Evolutionary conservation across 1,284 basidiomycete species (phyloP).

Genomic region (Cutaneotrichosporon sp.): DNA sequence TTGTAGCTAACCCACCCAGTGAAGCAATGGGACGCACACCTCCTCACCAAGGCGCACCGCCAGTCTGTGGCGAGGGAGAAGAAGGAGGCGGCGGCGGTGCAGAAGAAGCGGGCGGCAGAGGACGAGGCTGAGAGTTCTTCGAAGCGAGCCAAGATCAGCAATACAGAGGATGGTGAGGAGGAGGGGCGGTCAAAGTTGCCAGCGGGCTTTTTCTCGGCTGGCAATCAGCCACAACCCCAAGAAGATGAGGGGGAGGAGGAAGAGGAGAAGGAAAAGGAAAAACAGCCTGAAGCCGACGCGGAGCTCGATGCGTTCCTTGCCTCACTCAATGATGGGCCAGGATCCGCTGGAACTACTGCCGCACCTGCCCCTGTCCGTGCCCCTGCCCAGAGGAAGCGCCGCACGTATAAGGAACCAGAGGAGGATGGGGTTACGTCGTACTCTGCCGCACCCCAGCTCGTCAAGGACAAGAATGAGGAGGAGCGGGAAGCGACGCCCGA

Average conservation of each 20-base stretch:
- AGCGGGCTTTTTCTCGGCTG: constrained; percentile 45
- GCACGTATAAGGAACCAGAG: constrained; percentile 31
- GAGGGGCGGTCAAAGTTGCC: constrained; percentile 27
- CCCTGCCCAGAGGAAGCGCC: constrained; percentile 7
- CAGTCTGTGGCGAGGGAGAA: constrained; percentile 46
- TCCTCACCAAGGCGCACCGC: constrained; percentile 52
- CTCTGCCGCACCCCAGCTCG: constrained; percentile 48
- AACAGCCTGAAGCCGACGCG: constrained; percentile 33
- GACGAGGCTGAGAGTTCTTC: constrained; percentile 27
- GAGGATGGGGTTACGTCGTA: constrained; percentile 45
- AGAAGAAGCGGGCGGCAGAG: constrained; percentile 23
- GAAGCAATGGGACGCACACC: constrained; percentile 53
- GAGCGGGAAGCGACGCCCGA: constrained; percentile 34
- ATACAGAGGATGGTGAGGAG: constrained; percentile 15
- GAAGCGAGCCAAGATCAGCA: constrained; percentile 30
- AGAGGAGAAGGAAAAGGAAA: constrained; percentile 3
- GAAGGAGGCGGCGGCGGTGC: constrained; percentile 30
- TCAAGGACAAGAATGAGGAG: constrained; percentile 15
- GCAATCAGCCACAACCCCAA: constrained; percentile 22
- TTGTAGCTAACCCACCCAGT: constrained; percentile 30
- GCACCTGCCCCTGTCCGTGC: neutral
- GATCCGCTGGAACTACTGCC: constrained; percentile 18
- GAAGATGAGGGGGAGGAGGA: constrained; percentile 9
- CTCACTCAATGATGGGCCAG: constrained; percentile 40
- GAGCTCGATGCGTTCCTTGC: constrained; percentile 53